Evolutionary conservation across 768 basidiomycete genomes (phyloP).

Genomic region (Phaffia australis): DNA sequence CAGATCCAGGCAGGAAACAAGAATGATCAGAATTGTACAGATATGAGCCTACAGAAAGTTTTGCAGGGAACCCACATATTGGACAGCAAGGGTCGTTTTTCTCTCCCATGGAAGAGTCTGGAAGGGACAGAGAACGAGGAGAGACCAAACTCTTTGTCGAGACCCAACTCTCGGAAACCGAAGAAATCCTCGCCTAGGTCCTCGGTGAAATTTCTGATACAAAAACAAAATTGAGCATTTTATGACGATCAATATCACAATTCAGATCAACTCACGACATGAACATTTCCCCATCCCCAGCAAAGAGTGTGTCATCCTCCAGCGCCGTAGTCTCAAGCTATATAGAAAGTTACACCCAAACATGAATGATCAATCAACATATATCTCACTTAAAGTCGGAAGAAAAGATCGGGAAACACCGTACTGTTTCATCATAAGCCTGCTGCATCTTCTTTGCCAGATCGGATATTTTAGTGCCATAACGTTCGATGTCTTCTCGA

Average conservation of each 20-base stretch:
- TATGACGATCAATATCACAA: neutral
- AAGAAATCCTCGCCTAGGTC: constrained; percentile 85
- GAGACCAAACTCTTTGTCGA: constrained; percentile 73
- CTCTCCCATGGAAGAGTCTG: constrained; percentile 57
- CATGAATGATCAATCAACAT: too few species aligned
- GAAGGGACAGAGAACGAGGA: constrained; percentile 68
- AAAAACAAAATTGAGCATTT: neutral
- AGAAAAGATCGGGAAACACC: constrained; percentile 6
- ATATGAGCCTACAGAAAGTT: too few species aligned
- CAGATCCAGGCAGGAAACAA: neutral
- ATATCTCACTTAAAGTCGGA: neutral
- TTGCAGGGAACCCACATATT: constrained; percentile 32
- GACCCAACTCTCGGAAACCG: constrained; percentile 74
- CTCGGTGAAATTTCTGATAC: constrained; percentile 64
- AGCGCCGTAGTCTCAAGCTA: constrained; percentile 40
- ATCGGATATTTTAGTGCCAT: constrained; percentile 63
- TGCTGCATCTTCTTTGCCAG: constrained; percentile 72
- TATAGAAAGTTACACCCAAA: constrained; percentile 1
- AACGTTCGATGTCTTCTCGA: constrained; percentile 73
- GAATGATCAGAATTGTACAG: too few species aligned
- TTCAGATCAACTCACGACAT: constrained; percentile 46
- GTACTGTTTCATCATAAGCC: constrained; percentile 17
- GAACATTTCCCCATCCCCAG: constrained; percentile 56
- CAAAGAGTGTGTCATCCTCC: constrained; percentile 57
- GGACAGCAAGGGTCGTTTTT: constrained; percentile 31